Percentiles rank a stretch among this genome's conserved stretches.
Evolutionary conservation across 805 yeast genomes (phyloP).

Genomic region (Jamesozyma hellenica): DNA sequence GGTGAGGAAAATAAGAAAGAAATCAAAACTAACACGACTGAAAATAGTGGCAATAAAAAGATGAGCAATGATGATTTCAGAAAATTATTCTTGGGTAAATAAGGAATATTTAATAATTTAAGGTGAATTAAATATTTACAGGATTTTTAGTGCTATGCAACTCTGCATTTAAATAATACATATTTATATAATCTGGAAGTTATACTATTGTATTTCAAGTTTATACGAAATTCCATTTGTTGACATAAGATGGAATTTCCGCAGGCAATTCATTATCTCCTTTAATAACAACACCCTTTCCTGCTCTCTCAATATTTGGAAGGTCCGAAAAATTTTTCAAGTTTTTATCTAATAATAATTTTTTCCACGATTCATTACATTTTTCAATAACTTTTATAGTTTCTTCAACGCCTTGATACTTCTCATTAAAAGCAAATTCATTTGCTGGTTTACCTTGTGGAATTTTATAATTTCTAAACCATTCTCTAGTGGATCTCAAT

Average conservation of each 20-base stretch:
- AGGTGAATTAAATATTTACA: background rate
- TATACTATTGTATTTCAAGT: no score
- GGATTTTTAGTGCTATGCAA: no score
- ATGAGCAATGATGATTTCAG: conserved; percentile 34
- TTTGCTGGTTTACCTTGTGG: conserved; percentile 76
- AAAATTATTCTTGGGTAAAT: conserved; percentile 26
- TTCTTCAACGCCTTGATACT: conserved; percentile 45
- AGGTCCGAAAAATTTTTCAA: conserved; percentile 15
- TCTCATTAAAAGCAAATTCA: conserved; percentile 64
- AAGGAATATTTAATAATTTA: background rate
- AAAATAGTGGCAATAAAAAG: conserved; percentile 2
- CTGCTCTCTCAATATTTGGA: conserved; percentile 41
- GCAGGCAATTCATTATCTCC: conserved; percentile 23
- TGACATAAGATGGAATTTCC: conserved; percentile 33
- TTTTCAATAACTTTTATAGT: conserved; percentile 54
- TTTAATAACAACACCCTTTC: conserved; percentile 33
- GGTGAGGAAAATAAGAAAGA: no score
- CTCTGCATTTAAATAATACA: no score
- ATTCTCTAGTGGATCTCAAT: conserved; percentile 53
- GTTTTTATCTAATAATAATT: conserved; percentile 36
- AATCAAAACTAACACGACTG: background rate
- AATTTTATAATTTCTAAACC: conserved; percentile 79
- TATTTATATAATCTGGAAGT: no score
- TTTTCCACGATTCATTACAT: conserved; percentile 61
- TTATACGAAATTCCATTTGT: conserved; percentile 28